Base-by-base conservation (phyloP, 1,284 basidiomycete genomes). In the Cerrena zonata region DNA sequence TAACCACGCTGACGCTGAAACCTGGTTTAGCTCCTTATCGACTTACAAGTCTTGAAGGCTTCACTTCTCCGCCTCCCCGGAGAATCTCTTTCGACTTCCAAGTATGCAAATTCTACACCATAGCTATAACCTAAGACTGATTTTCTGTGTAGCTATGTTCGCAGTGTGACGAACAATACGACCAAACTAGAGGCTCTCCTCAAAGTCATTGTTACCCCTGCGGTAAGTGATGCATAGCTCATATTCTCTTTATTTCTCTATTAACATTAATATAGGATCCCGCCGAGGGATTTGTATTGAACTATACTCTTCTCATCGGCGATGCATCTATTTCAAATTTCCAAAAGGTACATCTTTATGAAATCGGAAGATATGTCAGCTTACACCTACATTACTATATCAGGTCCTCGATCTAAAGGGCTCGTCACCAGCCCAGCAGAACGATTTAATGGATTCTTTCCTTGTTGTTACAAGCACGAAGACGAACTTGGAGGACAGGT, bases 401-500 rank as follows among this genome's bases (percentile, higher is more conserved):
- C 57, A 94, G 91, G 89, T 95, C 50, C 79, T 99, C 23, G 95
- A 99, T 65, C 80, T 99, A 50, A 97, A 96, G 65, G 95, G 94
- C 10, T 91, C 93, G 0, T 83, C 90, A 0, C 89, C 91, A 54
- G 65, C 74, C 7, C 87, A 91, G 48, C 92, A 97, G 71, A 93
- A 94, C 68, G 82, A 82, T 58, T 80, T 99, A 7, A 77, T 96
- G 36, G 94, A 98, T 67, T 79, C 86, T 15, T 98, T 98, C 73
- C 74, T 97, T 37, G 86, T 89, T 2, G 86, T 91, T 50, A 95
- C 93, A 18, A 93, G 91, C 55, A 91, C 89, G 3, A 89, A 91
- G 62, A 78, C 80, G 26, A 91, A 96, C 45, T 76, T 98, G 15
- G 79, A 89, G 54, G 86, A 81, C 64, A 86, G 89, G 0, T 96